phyloP scores from a whole-genome alignment of 331 rosid genomes.

The Phaseolus coccineus region DNA sequence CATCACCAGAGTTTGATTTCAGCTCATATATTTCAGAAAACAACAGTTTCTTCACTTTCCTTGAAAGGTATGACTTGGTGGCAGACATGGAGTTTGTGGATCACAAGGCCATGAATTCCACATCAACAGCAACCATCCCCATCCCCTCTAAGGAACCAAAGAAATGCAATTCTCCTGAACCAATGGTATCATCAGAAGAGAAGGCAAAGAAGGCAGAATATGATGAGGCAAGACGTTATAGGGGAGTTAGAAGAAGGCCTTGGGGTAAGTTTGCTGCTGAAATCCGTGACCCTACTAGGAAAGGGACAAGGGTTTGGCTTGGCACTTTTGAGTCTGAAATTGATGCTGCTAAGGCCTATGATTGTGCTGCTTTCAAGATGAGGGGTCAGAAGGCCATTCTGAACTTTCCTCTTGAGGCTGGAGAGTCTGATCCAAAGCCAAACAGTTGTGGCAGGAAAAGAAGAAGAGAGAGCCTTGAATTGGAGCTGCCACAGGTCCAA shows the following conservation, averaged over 20 bases:
- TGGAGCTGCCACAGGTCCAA: conserved; percentile 27
- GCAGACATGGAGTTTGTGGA: conserved; percentile 36
- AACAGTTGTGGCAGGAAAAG: conserved; percentile 57
- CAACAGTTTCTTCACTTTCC: conserved; percentile 20
- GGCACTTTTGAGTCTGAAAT: conserved; percentile 69
- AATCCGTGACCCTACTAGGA: conserved; percentile 67
- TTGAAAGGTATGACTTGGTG: conserved; percentile 27
- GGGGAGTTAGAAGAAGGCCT: conserved; percentile 77
- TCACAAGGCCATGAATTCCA: background rate
- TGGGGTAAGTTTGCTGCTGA: conserved; percentile 81
- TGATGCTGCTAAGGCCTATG: conserved; percentile 80
- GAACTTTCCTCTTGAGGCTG: conserved; percentile 73
- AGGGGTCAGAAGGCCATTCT: conserved; percentile 73
- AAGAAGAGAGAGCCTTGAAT: conserved; percentile 43
- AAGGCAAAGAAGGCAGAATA: conserved; percentile 3
- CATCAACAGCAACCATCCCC: background rate
- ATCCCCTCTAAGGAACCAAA: conserved; percentile 11
- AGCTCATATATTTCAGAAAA: conserved; percentile 40
- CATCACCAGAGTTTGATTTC: conserved; percentile 52
- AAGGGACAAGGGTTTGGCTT: conserved; percentile 70
- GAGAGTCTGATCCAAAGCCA: conserved; percentile 48
- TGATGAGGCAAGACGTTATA: conserved; percentile 50
- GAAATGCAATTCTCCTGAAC: conserved; percentile 14
- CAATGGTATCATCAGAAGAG: background rate
- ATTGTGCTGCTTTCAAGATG: conserved; percentile 73